phyloP scores from a whole-genome alignment of 2,329 filamentous ascomycete species.

The Elsinoe australis region DNA sequence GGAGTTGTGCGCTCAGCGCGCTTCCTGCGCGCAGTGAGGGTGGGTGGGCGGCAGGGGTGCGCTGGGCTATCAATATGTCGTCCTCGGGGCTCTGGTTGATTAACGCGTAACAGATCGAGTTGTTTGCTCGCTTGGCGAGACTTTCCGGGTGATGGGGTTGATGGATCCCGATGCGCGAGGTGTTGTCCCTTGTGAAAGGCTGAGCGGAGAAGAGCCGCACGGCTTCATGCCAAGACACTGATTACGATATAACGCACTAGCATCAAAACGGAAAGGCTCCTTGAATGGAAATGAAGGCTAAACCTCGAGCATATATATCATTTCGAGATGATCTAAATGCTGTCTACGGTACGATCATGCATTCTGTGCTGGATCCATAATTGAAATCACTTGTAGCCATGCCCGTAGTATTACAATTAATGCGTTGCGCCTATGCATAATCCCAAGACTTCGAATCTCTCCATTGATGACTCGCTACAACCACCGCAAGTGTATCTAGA shows the following conservation, averaged over 20 bases:
- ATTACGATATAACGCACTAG: neutral
- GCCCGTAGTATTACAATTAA: too few relatives aligned
- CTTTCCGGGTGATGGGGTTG: constrained; percentile 9
- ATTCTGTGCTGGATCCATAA: too few relatives aligned
- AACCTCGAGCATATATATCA: too few relatives aligned
- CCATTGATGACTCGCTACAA: too few relatives aligned
- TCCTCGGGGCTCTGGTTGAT: neutral
- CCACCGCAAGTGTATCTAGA: too few relatives aligned
- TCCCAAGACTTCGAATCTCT: too few relatives aligned
- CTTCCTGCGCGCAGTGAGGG: constrained; percentile 6
- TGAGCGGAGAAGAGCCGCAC: neutral
- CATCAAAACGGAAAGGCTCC: constrained; percentile 7
- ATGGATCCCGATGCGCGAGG: constrained; percentile 4
- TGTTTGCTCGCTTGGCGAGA: constrained; percentile 12
- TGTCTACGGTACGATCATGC: too few relatives aligned
- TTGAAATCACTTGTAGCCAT: too few relatives aligned
- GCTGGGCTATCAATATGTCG: neutral
- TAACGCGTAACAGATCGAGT: neutral
- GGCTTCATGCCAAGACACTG: too few relatives aligned
- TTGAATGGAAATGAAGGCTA: too few relatives aligned
- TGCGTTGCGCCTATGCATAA: too few relatives aligned
- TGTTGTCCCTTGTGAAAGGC: neutral
- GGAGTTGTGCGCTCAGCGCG: constrained; percentile 8
- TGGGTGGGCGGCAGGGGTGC: constrained; percentile 1
- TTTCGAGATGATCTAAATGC: too few relatives aligned